These are phyloP conservation scores for Bathelium albidoporum DNA, from an alignment of 495 filamentous ascomycete genomes.

Conservation along the genomic window DNA sequence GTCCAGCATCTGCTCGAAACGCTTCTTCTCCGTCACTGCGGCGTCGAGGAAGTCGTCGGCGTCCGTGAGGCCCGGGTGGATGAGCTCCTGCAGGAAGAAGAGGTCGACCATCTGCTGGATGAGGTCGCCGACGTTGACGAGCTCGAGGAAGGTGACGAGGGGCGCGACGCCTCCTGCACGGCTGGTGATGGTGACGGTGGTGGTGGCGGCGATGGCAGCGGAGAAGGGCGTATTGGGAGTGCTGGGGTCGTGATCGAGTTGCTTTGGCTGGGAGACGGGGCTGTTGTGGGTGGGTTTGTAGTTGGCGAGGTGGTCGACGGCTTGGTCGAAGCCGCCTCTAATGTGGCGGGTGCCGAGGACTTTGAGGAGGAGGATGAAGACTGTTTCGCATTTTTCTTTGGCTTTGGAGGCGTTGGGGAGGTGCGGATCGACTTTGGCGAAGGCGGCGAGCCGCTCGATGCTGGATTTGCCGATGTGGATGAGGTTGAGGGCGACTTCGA, in stretches of 20 bases:
- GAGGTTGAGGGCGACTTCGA: conserved; percentile 83
- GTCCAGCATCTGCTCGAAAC: conserved; percentile 97
- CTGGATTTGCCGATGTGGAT: conserved; percentile 86
- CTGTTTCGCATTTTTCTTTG: conserved; percentile 78
- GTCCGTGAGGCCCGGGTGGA: conserved; percentile 70
- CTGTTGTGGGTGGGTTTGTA: conserved; percentile 58
- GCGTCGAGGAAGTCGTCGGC: conserved; percentile 90
- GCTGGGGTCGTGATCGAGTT: not conserved
- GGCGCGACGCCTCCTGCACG: conserved; percentile 64
- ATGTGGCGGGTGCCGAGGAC: conserved; percentile 82
- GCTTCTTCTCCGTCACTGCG: conserved; percentile 88
- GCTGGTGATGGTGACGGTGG: not conserved
- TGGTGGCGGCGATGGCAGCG: not conserved
- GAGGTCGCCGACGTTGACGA: conserved; percentile 95
- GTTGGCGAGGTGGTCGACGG: conserved; percentile 77
- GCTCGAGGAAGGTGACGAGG: conserved; percentile 88
- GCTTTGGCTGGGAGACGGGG: not conserved
- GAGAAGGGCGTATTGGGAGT: not conserved
- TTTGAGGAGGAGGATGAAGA: conserved; percentile 75
- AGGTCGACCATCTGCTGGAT: conserved; percentile 99
- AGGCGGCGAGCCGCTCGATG: conserved; percentile 73
- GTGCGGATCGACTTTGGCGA: conserved; percentile 67
- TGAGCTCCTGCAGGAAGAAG: conserved; percentile 93
- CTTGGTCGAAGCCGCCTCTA: conserved; percentile 81
- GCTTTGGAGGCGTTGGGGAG: conserved; percentile 58